Evolutionary conservation across 805 yeast species (phyloP).

Genomic region (Candida sonorensis): DNA sequence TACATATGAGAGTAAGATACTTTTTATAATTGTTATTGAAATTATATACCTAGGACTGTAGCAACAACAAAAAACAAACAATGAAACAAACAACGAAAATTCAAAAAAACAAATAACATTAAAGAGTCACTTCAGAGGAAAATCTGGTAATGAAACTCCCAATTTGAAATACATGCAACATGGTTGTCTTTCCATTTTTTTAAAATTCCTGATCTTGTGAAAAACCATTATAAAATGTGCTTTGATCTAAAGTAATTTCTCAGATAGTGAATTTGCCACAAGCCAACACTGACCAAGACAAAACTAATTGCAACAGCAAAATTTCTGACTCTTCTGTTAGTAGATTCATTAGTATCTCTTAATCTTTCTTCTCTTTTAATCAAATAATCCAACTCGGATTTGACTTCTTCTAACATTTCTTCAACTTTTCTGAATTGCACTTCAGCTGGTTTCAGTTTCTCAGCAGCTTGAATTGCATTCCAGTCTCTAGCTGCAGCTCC

Average conservation of each 20-base stretch:
- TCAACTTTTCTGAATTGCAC: slow-evolving; percentile 82
- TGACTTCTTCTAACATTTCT: slow-evolving; percentile 78
- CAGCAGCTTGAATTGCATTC: slow-evolving; percentile 90
- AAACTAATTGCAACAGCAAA: slow-evolving; percentile 68
- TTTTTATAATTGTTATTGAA: too few species aligned
- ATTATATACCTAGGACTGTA: too few species aligned
- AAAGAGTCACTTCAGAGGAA: too few species aligned
- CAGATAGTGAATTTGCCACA: slow-evolving; percentile 88
- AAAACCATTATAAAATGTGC: slow-evolving; percentile 51
- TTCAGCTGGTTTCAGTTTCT: slow-evolving; percentile 89
- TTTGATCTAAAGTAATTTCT: slow-evolving; percentile 87
- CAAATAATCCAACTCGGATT: slow-evolving; percentile 73
- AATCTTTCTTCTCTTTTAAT: slow-evolving; percentile 83
- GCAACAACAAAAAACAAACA: too few species aligned
- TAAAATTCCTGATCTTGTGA: too few species aligned
- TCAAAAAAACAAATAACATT: too few species aligned
- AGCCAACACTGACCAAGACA: slow-evolving; percentile 71
- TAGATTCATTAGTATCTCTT: slow-evolving; percentile 95
- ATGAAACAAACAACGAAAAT: too few species aligned
- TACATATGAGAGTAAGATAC: too few species aligned
- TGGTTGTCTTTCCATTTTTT: too few species aligned
- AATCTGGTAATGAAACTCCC: too few species aligned
- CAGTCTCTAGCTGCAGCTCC: slow-evolving; percentile 98
- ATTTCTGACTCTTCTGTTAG: slow-evolving; percentile 86
- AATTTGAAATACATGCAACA: too few species aligned